Evolutionary conservation across 108 stramenopile genomes (phyloP).

Genomic region (Nitzschia sp.): DNA sequence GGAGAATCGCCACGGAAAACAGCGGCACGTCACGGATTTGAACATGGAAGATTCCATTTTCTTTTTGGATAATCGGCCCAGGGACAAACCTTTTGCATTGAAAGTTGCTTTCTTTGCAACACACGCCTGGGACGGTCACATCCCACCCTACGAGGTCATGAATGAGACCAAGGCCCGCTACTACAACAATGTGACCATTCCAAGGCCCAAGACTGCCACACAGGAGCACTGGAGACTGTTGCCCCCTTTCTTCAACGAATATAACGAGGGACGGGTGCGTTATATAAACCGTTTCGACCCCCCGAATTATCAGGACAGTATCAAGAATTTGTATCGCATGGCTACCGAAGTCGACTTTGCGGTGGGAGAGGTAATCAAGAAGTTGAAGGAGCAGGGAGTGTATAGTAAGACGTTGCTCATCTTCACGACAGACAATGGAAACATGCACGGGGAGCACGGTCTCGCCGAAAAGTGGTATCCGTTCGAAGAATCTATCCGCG

Average conservation of each 20-base stretch:
- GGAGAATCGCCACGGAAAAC: slow-evolving; percentile 2
- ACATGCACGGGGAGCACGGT: slow-evolving; percentile 60
- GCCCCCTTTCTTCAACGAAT: slow-evolving; percentile 37
- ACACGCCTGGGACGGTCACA: slow-evolving; percentile 33
- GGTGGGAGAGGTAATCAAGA: slow-evolving; percentile 58
- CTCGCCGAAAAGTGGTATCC: slow-evolving; percentile 72
- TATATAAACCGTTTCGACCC: slow-evolving; percentile 67
- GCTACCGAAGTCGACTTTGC: slow-evolving; percentile 77
- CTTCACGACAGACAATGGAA: slow-evolving; percentile 89
- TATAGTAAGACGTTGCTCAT: slow-evolving; percentile 74
- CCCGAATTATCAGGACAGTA: slow-evolving; percentile 54
- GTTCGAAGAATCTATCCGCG: slow-evolving; percentile 77
- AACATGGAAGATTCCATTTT: slow-evolving; percentile 66
- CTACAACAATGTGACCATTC: slow-evolving; percentile 64
- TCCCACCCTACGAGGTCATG: slow-evolving; percentile 40
- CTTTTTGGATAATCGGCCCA: slow-evolving; percentile 46
- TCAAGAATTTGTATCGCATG: slow-evolving; percentile 78
- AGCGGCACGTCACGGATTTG: slow-evolving; percentile 60
- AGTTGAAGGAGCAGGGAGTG: slow-evolving; percentile 53
- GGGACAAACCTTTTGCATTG: slow-evolving; percentile 66
- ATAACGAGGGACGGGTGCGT: slow-evolving; percentile 70
- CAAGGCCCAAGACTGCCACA: slow-evolving; percentile 50
- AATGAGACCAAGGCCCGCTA: slow-evolving; percentile 54
- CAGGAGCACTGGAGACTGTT: slow-evolving; percentile 32
- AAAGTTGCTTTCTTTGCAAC: slow-evolving; percentile 85